These are phyloP conservation scores for Sclerotinia sclerotiorum DNA, from an alignment of 2,329 filamentous ascomycete species.

Conservation along the genomic window DNA sequence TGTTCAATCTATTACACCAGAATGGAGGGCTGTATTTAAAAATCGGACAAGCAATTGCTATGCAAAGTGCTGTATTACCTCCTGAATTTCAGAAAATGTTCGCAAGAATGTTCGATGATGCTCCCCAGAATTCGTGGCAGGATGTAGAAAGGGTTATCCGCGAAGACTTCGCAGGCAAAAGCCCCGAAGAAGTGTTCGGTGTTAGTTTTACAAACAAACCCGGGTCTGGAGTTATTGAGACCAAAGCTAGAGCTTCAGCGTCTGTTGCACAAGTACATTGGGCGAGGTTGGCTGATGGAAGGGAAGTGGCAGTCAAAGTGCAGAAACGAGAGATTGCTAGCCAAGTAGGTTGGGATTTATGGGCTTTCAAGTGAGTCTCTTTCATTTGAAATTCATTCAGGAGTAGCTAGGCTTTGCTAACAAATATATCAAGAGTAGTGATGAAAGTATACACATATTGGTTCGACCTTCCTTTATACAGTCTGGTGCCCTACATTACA, in stretches of 20 bases:
- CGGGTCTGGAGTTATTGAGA: slow-evolving; percentile 67
- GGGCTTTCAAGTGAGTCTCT: slow-evolving; percentile 76
- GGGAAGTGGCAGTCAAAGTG: slow-evolving; percentile 92
- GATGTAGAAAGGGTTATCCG: slow-evolving; percentile 82
- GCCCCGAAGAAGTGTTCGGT: slow-evolving; percentile 87
- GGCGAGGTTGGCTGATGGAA: slow-evolving; percentile 80
- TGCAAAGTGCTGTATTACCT: slow-evolving; percentile 93
- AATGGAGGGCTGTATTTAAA: slow-evolving; percentile 97
- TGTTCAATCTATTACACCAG: slow-evolving; percentile 75
- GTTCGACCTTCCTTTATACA: slow-evolving; percentile 93
- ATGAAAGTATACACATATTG: slow-evolving; percentile 78
- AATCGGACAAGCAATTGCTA: slow-evolving; percentile 96
- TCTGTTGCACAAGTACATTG: slow-evolving; percentile 97
- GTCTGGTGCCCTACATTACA: slow-evolving; percentile 85
- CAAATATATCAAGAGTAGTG: slow-evolving; percentile 59
- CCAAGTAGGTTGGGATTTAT: slow-evolving; percentile 92
- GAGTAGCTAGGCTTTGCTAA: slow-evolving; percentile 17
- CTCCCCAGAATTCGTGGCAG: slow-evolving; percentile 85
- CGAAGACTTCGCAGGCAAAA: slow-evolving; percentile 83
- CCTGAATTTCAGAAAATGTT: slow-evolving; percentile 98
- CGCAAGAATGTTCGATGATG: slow-evolving; percentile 93
- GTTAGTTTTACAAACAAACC: slow-evolving; percentile 72
- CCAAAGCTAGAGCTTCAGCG: slow-evolving; percentile 66
- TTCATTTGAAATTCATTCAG: not conserved
- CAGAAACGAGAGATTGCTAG: slow-evolving; percentile 92